Base-by-base conservation (phyloP, 2,329 filamentous ascomycete genomes). In the Hymenoscyphus fructigenus region DNA sequence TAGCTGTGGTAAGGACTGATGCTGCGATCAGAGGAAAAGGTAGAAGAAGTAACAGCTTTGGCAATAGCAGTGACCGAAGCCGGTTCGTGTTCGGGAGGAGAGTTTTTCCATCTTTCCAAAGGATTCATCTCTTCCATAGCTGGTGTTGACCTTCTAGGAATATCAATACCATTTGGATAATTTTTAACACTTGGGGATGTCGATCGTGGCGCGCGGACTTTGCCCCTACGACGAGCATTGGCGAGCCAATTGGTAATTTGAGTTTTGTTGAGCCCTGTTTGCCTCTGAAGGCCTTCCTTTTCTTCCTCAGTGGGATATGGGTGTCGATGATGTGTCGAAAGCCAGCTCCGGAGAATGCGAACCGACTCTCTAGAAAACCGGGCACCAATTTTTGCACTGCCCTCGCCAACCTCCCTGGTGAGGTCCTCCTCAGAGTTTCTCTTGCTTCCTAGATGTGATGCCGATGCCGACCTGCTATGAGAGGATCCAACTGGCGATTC, bases 181-280 rank as follows among this genome's bases (percentile, higher is more conserved):
- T 84, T 84, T 67, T 82, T 84, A 29, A 86, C 84, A 57, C 70
- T 89, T 0, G 92, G 91, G 4, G 91, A 93, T 20, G 84, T 86
- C 34, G 86, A 87, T 68, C 89, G 84, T 57, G 86, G 87, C 1
- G 85, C 82, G 58, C 88, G 86, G 62, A 90, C 87, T 79, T 96
- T 97, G 71, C 91, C 89, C 67, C 93, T 85, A 64, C 93, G 87
- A 55, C 93, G 88, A 64, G 92, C 92, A 77, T 97, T 97, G 65
- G 93, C 93, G 57, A 97, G 86, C 93, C 93, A 97, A 75, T 96
- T 96, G 12, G 89, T 89, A 71, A 97, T 94, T 74, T 97, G 93
- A 15, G 84, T 90, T 72, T 91, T 87, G 75, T 87, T 93, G 50
- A 97, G 82, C 7, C 92, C 92, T 0, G 93, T 97, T 71, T 90